Conservation (phyloP, 495 filamentous ascomycete genomes). For the Aspergillus affinis region DNA sequence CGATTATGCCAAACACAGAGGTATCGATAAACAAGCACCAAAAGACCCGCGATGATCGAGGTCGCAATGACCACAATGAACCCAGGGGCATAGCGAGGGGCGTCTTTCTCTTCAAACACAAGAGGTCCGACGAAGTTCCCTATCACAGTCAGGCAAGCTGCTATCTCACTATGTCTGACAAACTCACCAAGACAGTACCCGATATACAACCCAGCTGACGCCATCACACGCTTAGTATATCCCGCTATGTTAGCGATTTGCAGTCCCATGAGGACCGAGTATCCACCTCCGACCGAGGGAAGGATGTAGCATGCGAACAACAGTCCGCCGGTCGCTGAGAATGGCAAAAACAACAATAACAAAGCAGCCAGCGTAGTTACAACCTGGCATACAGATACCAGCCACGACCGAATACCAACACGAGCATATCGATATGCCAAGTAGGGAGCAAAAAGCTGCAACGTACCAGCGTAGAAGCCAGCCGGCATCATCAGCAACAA, state of each 20-base stretch:
- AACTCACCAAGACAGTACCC: constrained; percentile 41
- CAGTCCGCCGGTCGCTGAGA: constrained; percentile 31
- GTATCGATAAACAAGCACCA: constrained; percentile 36
- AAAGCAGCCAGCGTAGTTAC: constrained; percentile 30
- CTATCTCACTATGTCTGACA: constrained; percentile 5
- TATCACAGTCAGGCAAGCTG: background rate
- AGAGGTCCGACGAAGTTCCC: constrained; percentile 17
- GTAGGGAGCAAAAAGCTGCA: constrained; percentile 23
- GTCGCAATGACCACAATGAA: constrained; percentile 43
- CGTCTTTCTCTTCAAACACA: constrained; percentile 4
- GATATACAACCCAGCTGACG: constrained; percentile 38
- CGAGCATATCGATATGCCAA: constrained; percentile 15
- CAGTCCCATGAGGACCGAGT: constrained; percentile 38
- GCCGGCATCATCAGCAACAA: constrained; percentile 11
- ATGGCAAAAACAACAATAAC: constrained; percentile 37
- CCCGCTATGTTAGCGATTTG: constrained; percentile 48
- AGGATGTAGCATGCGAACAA: constrained; percentile 46
- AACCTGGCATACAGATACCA: constrained; percentile 10
- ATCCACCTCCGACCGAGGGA: constrained; percentile 23
- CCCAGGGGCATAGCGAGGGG: constrained; percentile 35
- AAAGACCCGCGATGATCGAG: constrained; percentile 23
- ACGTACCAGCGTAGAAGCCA: constrained; percentile 21
- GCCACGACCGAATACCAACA: constrained; percentile 9
- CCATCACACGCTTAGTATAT: constrained; percentile 41
- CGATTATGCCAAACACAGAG: constrained; percentile 34